phyloP scores from a whole-genome alignment of 148 eudicot genomes.

The Dianthus caryophyllus region DNA sequence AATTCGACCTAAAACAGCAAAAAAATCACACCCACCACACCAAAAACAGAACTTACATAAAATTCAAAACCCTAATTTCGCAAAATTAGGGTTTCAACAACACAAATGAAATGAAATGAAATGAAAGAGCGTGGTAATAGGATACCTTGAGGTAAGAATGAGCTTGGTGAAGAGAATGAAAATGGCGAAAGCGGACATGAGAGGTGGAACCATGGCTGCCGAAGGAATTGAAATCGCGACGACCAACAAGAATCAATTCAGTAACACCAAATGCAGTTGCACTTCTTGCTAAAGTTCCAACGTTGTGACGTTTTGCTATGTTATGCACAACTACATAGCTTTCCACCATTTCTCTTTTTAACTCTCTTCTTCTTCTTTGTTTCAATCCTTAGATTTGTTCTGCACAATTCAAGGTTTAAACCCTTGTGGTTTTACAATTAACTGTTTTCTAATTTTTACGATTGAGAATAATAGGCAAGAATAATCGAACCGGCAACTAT shows the following conservation, averaged over 20 bases:
- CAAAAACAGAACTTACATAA: too few species aligned
- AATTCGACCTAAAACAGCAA: too few species aligned
- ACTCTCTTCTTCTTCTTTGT: neutral
- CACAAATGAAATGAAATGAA: too few species aligned
- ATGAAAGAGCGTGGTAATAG: too few species aligned
- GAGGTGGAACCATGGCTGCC: conserved; percentile 96
- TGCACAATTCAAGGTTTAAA: too few species aligned
- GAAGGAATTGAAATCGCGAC: conserved; percentile 89
- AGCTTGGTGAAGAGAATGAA: conserved; percentile 73
- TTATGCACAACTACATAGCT: conserved; percentile 92
- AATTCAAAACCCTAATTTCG: too few species aligned
- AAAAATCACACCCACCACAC: too few species aligned
- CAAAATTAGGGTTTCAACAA: neutral
- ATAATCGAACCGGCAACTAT: too few species aligned
- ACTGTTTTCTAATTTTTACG: too few species aligned
- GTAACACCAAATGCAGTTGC: conserved; percentile 93
- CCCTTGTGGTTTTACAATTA: too few species aligned
- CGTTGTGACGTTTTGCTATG: conserved; percentile 97
- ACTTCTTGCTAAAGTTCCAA: conserved; percentile 89
- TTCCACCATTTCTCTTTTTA: conserved; percentile 21
- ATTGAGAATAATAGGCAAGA: too few species aligned
- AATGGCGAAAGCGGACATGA: conserved; percentile 78
- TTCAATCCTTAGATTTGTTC: too few species aligned
- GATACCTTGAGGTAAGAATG: conserved; percentile 76
- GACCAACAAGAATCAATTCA: conserved; percentile 83